Evolutionary conservation across 2,329 filamentous ascomycete genomes (phyloP).

Genomic region (Botryotinia convoluta): DNA sequence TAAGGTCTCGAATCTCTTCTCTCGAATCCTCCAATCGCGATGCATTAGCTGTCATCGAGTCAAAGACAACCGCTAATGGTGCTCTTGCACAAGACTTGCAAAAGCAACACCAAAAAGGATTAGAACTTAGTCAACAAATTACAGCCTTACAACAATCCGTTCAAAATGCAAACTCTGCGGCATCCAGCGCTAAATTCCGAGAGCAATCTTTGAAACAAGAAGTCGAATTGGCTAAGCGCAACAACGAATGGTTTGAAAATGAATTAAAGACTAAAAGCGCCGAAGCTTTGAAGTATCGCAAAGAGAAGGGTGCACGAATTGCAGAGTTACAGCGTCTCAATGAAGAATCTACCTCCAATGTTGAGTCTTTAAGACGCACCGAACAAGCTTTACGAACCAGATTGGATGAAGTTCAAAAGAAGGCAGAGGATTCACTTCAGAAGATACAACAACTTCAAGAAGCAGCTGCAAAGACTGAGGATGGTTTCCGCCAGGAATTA

Average conservation of each 20-base stretch:
- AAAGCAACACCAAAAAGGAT: constrained; percentile 81
- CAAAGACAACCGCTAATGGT: constrained; percentile 84
- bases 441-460: constrained; percentile 86
- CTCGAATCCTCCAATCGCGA: constrained; percentile 92
- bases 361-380: constrained; percentile 74
- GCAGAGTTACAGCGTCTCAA: constrained; percentile 83
- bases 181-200: constrained; percentile 80
- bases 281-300: constrained; percentile 85
- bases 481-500: constrained; percentile 82
- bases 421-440: constrained; percentile 78
- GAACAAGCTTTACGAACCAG: constrained; percentile 79
- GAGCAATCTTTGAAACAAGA: constrained; percentile 90
- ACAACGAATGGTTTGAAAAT: constrained; percentile 88
- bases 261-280: constrained; percentile 88
- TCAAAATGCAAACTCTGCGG: constrained; percentile 76
- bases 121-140: constrained; percentile 80
- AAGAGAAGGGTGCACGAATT: constrained; percentile 89
- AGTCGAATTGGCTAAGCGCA: constrained; percentile 81
- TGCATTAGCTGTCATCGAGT: constrained; percentile 82
- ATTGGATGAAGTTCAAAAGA: constrained; percentile 79
- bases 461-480: constrained; percentile 74
- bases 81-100: constrained; percentile 82
- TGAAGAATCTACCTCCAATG: constrained; percentile 75
- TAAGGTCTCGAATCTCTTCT: constrained; percentile 79
- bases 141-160: constrained; percentile 77